A percentile compares a stretch with the other conserved stretches of the same genome.
phyloP scores from a whole-genome alignment of 257 asterid genomes.

The Gynochthodes officinalis region DNA sequence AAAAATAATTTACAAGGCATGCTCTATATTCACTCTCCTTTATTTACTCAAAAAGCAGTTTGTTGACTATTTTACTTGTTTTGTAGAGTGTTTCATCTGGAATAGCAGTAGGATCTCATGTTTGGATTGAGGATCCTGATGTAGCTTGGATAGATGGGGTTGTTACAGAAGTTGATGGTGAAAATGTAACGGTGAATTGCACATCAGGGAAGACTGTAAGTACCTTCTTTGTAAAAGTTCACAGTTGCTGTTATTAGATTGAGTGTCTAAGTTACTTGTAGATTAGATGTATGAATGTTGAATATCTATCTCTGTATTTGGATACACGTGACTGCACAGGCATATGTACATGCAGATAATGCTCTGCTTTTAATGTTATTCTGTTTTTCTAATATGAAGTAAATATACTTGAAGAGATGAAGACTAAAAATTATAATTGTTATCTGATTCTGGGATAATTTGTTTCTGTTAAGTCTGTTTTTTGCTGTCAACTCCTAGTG shows the following conservation, averaged over 20 bases:
- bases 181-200: constrained; percentile 57
- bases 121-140: constrained; percentile 92
- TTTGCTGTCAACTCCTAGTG: not conserved
- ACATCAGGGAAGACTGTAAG: constrained; percentile 75
- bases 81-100: constrained; percentile 60
- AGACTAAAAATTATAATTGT: not conserved
- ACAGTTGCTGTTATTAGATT: not conserved
- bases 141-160: constrained; percentile 91
- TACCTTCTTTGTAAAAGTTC: constrained; percentile 11
- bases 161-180: constrained; percentile 59
- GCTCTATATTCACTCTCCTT: not conserved
- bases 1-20: not conserved
- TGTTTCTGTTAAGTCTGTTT: too few species aligned
- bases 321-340: not conserved
- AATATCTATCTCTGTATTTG: not conserved
- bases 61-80: constrained; percentile 16
- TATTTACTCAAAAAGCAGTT: not conserved
- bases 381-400: not conserved
- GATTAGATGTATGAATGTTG: not conserved
- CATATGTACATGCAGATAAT: not conserved
- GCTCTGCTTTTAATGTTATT: not conserved
- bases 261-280: not conserved
- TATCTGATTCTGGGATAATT: not conserved
- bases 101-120: constrained; percentile 79
- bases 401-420: not conserved